These are phyloP conservation scores for Globisporangium echinulatum DNA, from an alignment of 352 stramenopile genomes.

Conservation along the genomic window DNA sequence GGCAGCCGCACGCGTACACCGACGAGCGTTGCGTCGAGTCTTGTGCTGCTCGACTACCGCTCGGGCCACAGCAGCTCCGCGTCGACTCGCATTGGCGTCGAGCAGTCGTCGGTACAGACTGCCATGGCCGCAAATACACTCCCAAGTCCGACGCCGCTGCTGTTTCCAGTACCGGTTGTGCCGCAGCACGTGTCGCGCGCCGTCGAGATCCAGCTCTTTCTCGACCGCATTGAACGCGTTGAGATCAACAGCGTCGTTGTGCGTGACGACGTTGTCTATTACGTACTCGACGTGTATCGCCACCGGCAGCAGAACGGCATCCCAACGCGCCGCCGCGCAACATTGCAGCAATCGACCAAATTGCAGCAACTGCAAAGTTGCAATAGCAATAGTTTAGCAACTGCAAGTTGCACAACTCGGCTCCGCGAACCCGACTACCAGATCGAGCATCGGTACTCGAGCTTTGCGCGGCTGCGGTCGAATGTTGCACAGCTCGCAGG, in stretches of 20 bases:
- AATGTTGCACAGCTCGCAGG: constrained; percentile 39
- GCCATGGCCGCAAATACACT: constrained; percentile 16
- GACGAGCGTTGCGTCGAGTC: not conserved
- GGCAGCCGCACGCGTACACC: not conserved
- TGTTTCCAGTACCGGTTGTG: constrained; percentile 36
- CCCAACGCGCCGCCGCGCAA: constrained; percentile 18
- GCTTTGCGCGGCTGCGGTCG: constrained; percentile 40
- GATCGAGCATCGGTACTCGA: constrained; percentile 64
- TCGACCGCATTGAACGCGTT: constrained; percentile 54
- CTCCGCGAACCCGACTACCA: constrained; percentile 36
- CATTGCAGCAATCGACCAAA: constrained; percentile 6
- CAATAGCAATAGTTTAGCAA: constrained; percentile 5
- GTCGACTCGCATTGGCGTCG: not conserved
- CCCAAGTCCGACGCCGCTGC: constrained; percentile 24
- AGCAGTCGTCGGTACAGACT: constrained; percentile 15
- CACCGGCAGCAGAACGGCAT: constrained; percentile 49
- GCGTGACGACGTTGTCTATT: constrained; percentile 49
- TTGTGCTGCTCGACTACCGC: constrained; percentile 8
- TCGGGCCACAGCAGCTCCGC: not conserved
- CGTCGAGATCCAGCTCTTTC: constrained; percentile 45
- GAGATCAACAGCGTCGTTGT: constrained; percentile 43
- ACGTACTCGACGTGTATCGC: constrained; percentile 53
- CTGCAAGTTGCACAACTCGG: not conserved
- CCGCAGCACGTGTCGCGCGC: constrained; percentile 48
- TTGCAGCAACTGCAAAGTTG: not conserved